A percentile compares a stretch with the other conserved stretches of the same genome.
These are phyloP conservation scores for Crithidia expoeki DNA, from an alignment of 208 protist genomes.

Conservation along the genomic window DNA sequence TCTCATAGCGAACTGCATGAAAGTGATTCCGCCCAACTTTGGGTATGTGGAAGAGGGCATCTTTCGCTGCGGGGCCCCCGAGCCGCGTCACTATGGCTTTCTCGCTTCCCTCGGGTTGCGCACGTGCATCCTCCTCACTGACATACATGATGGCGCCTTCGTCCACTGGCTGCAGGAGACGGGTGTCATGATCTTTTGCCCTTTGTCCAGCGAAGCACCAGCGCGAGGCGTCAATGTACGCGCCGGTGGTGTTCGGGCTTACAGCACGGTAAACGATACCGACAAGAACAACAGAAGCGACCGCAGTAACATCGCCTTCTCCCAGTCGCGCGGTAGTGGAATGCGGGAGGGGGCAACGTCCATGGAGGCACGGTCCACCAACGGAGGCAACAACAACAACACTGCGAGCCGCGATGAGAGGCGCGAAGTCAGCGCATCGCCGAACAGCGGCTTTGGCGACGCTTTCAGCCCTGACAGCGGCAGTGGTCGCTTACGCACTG, in stretches of 20 bases:
- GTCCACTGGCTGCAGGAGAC: constrained; percentile 94
- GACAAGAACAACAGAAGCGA: constrained; percentile 9
- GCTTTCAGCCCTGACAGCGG: not conserved
- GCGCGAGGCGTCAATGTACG: constrained; percentile 4
- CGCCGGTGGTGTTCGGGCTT: not conserved
- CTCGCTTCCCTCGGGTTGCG: constrained; percentile 95
- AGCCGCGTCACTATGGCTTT: constrained; percentile 97
- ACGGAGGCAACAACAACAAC: not conserved
- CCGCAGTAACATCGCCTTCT: constrained; percentile 9
- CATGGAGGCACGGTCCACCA: constrained; percentile 19
- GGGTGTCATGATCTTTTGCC: constrained; percentile 82
- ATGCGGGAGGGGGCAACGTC: not conserved
- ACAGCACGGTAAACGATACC: constrained; percentile 3
- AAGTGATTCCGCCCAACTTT: constrained; percentile 95
- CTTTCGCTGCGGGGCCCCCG: constrained; percentile 96
- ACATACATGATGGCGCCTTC: constrained; percentile 92
- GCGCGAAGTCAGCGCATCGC: not conserved
- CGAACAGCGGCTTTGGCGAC: not conserved
- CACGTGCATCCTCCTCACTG: constrained; percentile 96
- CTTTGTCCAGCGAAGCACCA: constrained; percentile 40
- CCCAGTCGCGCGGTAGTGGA: constrained; percentile 4
- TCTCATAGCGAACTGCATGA: constrained; percentile 43
- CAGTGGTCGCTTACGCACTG: constrained; percentile 2
- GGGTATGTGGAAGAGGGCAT: constrained; percentile 97
- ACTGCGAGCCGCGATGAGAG: not conserved